phyloP scores from a whole-genome alignment of 2,329 filamentous ascomycete species.

The Celoporthe dispersa region DNA sequence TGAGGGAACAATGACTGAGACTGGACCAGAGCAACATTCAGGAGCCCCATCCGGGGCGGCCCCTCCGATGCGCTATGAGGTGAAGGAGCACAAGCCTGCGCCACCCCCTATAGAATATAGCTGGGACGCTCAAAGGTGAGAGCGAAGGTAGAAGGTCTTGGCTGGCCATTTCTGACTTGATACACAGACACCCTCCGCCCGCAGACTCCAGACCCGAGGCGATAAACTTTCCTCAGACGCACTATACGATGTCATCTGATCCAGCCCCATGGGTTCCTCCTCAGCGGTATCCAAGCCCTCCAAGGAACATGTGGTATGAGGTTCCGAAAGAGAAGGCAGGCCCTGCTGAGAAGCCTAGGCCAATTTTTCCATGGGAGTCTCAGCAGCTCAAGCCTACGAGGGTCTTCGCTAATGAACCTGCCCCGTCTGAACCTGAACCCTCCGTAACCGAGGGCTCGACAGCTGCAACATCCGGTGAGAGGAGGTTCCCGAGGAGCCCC shows the following conservation, averaged over 20 bases:
- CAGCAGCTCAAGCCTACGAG: constrained; percentile 66
- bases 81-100: constrained; percentile 43
- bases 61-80: constrained; percentile 43
- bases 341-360: constrained; percentile 59
- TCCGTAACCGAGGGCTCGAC: constrained; percentile 37
- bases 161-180: constrained; percentile 29
- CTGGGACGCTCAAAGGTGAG: constrained; percentile 62
- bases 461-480: constrained; percentile 35
- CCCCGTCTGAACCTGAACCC: constrained; percentile 35
- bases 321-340: constrained; percentile 69
- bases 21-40: constrained; percentile 46
- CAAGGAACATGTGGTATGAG: constrained; percentile 86
- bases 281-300: constrained; percentile 77
- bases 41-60: constrained; percentile 36
- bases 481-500: constrained; percentile 28
- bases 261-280: constrained; percentile 77
- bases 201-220: constrained; percentile 80
- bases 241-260: constrained; percentile 84
- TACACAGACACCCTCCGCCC: constrained; percentile 64
- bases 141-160: constrained; percentile 6
- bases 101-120: constrained; percentile 38
- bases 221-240: constrained; percentile 75
- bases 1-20: constrained; percentile 56
- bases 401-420: constrained; percentile 64
- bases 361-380: constrained; percentile 91